phyloP scores from a whole-genome alignment of 768 basidiomycete species.

The Inosperma sp. region DNA sequence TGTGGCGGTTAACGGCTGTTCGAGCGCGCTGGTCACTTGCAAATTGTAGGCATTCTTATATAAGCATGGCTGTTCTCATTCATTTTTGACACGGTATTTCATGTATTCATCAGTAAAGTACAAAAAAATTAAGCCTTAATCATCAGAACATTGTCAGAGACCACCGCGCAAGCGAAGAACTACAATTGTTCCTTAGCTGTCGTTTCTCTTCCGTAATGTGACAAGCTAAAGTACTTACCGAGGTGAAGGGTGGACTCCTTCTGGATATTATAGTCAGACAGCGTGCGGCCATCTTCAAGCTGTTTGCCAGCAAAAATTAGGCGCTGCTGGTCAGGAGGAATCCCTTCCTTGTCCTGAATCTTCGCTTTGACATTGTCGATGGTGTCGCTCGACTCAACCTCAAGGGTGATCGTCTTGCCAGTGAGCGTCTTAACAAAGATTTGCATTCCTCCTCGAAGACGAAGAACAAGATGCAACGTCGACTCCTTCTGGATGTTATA shows the following conservation, averaged over 20 bases:
- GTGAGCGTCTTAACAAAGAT: constrained; percentile 46
- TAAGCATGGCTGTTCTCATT: constrained; percentile 7
- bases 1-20: constrained; percentile 7
- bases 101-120: not conserved
- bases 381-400: constrained; percentile 70
- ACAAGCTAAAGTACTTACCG: constrained; percentile 25
- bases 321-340: constrained; percentile 43
- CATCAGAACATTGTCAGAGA: constrained; percentile 14
- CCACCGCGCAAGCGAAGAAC: constrained; percentile 43
- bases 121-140: not conserved
- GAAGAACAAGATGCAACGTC: constrained; percentile 37
- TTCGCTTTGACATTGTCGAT: constrained; percentile 73
- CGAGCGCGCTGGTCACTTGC: not conserved
- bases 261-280: constrained; percentile 66
- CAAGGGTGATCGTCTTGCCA: constrained; percentile 64
- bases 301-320: constrained; percentile 86
- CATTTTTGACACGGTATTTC: constrained; percentile 2
- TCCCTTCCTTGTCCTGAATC: constrained; percentile 72
- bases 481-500: constrained; percentile 45
- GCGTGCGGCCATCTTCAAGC: constrained; percentile 80
- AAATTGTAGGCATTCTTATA: constrained; percentile 5
- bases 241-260: constrained; percentile 61
- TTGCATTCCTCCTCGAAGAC: constrained; percentile 33
- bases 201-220: constrained; percentile 1
- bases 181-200: constrained; percentile 17